These are phyloP conservation scores for Wilcoxina mikolae DNA, from an alignment of 495 filamentous ascomycete genomes.

Conservation along the genomic window DNA sequence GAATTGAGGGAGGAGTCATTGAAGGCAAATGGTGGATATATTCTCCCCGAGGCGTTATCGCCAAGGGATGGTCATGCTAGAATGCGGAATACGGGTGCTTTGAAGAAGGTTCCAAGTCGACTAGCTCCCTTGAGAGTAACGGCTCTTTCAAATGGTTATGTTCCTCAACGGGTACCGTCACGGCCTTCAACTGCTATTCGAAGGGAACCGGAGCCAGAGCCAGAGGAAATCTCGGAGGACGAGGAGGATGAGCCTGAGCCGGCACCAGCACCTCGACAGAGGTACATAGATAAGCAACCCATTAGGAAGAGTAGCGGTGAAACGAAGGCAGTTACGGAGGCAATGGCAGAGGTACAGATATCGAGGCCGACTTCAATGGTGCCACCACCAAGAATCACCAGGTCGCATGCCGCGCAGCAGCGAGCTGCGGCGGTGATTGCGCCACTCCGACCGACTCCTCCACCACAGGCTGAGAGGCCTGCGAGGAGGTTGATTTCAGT, in stretches of 20 bases:
- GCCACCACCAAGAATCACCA: neutral
- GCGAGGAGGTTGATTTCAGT: neutral
- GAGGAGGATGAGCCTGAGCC: conserved; percentile 19
- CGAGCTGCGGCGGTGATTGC: conserved; percentile 21
- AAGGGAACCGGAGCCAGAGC: conserved; percentile 16
- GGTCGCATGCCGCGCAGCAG: conserved; percentile 40
- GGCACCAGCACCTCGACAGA: conserved; percentile 4
- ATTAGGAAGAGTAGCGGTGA: neutral
- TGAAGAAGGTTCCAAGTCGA: conserved; percentile 22
- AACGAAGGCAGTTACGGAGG: neutral
- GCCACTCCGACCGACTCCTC: neutral
- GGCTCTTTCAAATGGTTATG: conserved; percentile 4
- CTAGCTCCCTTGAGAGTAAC: conserved; percentile 18
- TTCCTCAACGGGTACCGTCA: neutral
- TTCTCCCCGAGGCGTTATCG: conserved; percentile 25
- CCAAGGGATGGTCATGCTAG: conserved; percentile 27
- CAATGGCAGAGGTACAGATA: neutral
- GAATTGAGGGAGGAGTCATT: conserved; percentile 4
- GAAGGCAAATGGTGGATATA: conserved; percentile 17
- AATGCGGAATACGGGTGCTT: conserved; percentile 20
- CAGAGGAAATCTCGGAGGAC: conserved; percentile 21
- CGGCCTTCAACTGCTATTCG: neutral
- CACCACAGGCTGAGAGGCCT: neutral
- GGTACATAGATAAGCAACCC: neutral
- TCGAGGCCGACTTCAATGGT: neutral